These are phyloP conservation scores for Fusarium sp. DNA, from an alignment of 2,329 filamentous ascomycete species.

Conservation along the genomic window DNA sequence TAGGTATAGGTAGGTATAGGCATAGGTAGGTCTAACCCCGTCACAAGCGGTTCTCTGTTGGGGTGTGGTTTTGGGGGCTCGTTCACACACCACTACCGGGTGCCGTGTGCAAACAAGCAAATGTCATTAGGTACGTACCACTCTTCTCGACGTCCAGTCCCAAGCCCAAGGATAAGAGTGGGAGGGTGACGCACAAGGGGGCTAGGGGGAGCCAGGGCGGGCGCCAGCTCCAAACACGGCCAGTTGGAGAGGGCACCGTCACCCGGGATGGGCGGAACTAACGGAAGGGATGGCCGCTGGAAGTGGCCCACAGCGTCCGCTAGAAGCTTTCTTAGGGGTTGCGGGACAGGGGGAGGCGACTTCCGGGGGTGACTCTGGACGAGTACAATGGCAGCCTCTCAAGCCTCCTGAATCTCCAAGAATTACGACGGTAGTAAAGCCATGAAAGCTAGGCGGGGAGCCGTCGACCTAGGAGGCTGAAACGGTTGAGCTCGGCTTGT, in stretches of 20 bases:
- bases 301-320: conserved; percentile 20
- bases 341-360: conserved; percentile 30
- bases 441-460: neutral
- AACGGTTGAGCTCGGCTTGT: conserved; percentile 14
- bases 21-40: conserved; percentile 12
- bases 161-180: conserved; percentile 35
- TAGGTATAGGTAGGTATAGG: conserved; percentile 20
- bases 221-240: conserved; percentile 29
- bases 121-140: neutral
- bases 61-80: conserved; percentile 18
- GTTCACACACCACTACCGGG: conserved; percentile 25
- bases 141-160: neutral
- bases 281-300: conserved; percentile 22
- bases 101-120: conserved; percentile 22
- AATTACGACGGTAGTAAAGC: neutral
- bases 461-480: conserved; percentile 7
- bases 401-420: conserved; percentile 14
- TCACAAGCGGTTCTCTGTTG: conserved; percentile 23
- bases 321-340: conserved; percentile 38
- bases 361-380: conserved; percentile 1
- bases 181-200: conserved; percentile 31
- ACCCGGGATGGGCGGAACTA: conserved; percentile 37
- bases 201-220: conserved; percentile 27
- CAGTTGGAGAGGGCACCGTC: conserved; percentile 41
- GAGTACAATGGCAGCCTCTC: conserved; percentile 1